Base-by-base conservation (phyloP, 2,329 filamentous ascomycete species). In the Dactylonectria estremocensis region DNA sequence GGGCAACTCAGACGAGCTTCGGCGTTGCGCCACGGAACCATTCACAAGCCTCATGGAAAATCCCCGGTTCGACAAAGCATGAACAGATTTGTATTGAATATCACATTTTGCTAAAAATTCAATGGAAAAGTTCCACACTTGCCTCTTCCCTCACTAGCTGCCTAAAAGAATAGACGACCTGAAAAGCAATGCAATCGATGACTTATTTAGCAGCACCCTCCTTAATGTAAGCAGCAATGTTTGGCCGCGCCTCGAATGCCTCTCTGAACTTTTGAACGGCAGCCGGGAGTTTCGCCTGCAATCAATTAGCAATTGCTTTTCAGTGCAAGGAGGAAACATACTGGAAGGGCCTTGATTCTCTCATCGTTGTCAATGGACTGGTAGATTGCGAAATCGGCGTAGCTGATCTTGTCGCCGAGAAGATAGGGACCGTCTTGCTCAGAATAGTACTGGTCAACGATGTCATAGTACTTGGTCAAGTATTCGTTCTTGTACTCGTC, bases 311-410 rank as follows among this genome's bases (percentile, higher is more conserved):
- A 24, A 16, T 24, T 45, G 2, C 5, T 48, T 48, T 16, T 16
- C 7, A 22, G 1, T 4, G 0, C 9, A 35, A 2, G 13, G 2
- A 28, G 16, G 40, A 14, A 3, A 49, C 85, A 82, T 45, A 82
- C 80, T 18, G 79, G 78, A 6, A 80, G 68, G 11, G 79, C 74
- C 10, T 76, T 77, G 37, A 76, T 80, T 40, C 71, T 68, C 24
- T 70, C 61, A 43, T 83, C 78, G 28, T 83, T 81, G 52, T 83
- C 80, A 31, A 83, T 77, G 2, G 80, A 80, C 56, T 81, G 79
- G 62, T 79, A 83, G 2, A 83, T 70, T 0, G 78, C 80, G 65
- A 83, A 83, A 46, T 83, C 81, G 14, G 73, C 77, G 43, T 83
- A 83, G 5, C 77, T 80, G 56, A 82, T 62, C 28, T 69, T 75